Base-by-base conservation (phyloP, 1,139 yeast genomes). In the Zygosaccharomyces sapae region DNA sequence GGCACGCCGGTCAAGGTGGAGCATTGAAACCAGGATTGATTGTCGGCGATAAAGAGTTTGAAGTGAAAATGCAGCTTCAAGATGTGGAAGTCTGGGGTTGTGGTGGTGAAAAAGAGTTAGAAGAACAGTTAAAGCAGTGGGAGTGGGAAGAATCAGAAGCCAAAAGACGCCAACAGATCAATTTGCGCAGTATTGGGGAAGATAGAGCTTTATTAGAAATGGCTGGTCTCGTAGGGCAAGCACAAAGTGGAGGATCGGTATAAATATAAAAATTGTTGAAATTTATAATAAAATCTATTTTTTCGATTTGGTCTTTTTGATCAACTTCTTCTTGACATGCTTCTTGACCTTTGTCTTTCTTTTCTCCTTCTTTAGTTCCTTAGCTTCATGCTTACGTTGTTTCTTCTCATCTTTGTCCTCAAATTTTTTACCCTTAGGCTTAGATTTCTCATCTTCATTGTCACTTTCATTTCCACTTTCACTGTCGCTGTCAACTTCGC, bases 61-160 rank as follows among this genome's bases (percentile, higher is more conserved):
- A 90, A 61, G 82, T 83, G 53, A 70, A 90, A 43, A 81, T 90
- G 58, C 67, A 76, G 49, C 78, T 90, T 6, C 79, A 82, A 3
- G 90, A 85, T 54, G 69, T 90, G 19, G 96, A 89, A 63, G 95
- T 88, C 0, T 86, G 95, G 92, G 97, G 97, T 0, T 76, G 88
- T 48, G 97, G 97, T 0, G 79, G 86, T 4, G 79, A 77, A 16
- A 79, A 81, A 52, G 95, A 86, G 53, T 69, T 88, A 43, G 84
- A 77, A 25, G 90, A 83, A 51, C 97, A 90, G 65, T 70, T 75
- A 48, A 79, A 78, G 57, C 79, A 78, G 53, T 85, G 96, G 94
- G 90, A 83, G 59, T 88, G 96, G 96, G 97, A 90, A 62, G 85
- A 85, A 59, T 74, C 80, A 43, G 96, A 87, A 62, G 95, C 95